Evolutionary conservation across 2,329 filamentous ascomycete species (phyloP), one percentile per base, ranked within the genome.

Genomic region (Aspergillus niger): DNA sequence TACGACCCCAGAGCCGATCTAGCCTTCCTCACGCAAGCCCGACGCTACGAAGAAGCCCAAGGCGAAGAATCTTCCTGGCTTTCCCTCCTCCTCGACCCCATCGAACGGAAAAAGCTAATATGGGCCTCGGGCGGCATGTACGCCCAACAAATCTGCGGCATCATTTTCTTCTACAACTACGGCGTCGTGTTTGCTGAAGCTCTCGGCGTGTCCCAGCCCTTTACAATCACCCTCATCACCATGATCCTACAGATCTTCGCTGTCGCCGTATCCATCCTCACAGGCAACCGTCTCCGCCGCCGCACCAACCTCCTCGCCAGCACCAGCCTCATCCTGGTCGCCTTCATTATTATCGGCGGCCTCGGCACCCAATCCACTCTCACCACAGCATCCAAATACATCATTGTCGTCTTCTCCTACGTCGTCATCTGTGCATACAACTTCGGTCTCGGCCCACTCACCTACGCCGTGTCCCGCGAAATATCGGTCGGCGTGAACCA

Each of bases 81-180:
- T 10, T 70, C 75, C 5, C 72, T 82, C 1, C 15, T 82, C 58
- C 73, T 65, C 0, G 79, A 82, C 43, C 80, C 79, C 0, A 70
- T 81, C 36, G 80, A 82, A 67, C 72, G 80, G 15, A 75, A 79
- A 30, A 83, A 83, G 67, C 69, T 82, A 11, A 69, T 82, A 22
- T 82, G 76, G 66, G 74, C 75, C 15, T 75, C 74, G 7, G 80
- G 80, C 10, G 79, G 78, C 22, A 70, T 82, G 60, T 72, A 80
- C 41, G 77, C 79, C 2, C 80, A 82, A 64, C 80, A 83, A 69
- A 79, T 83, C 70, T 80, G 80, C 70, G 80, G 80, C 20, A 82
- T 82, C 55, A 77, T 80, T 51, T 82, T 76, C 70, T 81, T 79
- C 65, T 80, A 80, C 67, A 76, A 74, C 53, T 81, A 77, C 32